Base-by-base conservation (phyloP, 2,329 filamentous ascomycete species). In the Ceratocystis cubensis region DNA sequence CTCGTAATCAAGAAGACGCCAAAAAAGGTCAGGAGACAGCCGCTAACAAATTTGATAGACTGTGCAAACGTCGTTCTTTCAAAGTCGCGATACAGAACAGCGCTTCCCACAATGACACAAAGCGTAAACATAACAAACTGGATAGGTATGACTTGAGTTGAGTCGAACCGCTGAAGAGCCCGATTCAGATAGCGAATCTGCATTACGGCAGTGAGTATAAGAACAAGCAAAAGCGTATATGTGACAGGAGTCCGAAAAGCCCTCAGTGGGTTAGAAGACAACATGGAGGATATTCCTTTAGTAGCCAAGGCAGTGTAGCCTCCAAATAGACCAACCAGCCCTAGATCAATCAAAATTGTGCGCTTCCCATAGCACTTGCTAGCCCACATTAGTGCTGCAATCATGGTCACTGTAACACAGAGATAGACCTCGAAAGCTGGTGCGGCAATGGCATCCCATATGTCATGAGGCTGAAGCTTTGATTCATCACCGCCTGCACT, bases 1-100 rank as follows among this genome's bases (percentile, higher is more conserved):
- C 88, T 96, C 1, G 94, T 97, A 73, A 99, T 96, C 70, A 96
- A 83, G 76, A 94, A 97, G n/a, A 99, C 94, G 8, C 94, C 94
- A 68, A 93, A 86, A 75, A 99, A 99, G 0, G 94, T 99, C 70
- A 99, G 77, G 3, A 90, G 80, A 75, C 94, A 99, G 46, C 94
- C 94, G 25, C 89, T 90, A 13, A 96, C 78, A 73, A 99, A 99
- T 72, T 96, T 96, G 66, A 79, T 78, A 1, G 89, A 89, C 72
- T 90, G 88, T 61, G 85, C 81, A 37, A 81, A 76, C 0, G 86
- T 88, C 6, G 90, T 89, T 53, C 88, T 86, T 75, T 97, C 89
- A 72, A 99, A 99, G 75, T 99, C 94, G 63, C 93, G 87, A 74
- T 97, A 99, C 5, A 99, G 78, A 7, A 99, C 82, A 0, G 93